phyloP scores from a whole-genome alignment of 1,284 basidiomycete genomes.

The Boletus sp. region DNA sequence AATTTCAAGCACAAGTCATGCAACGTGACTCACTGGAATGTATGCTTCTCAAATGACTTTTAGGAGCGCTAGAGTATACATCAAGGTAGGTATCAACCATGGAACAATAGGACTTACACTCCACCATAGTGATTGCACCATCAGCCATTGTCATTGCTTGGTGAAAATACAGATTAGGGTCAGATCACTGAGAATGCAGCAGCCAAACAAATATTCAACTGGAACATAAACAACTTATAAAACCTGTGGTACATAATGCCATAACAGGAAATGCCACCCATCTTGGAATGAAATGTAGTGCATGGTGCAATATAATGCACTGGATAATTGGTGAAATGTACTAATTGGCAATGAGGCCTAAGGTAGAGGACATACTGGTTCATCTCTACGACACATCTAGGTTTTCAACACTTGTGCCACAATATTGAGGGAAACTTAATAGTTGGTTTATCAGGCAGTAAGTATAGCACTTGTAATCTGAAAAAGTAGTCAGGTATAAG shows the following conservation, averaged over 20 bases:
- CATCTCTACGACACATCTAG: neutral
- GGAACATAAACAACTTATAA: too few species aligned
- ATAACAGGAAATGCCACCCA: too few species aligned
- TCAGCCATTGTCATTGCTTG: neutral
- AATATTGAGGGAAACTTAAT: neutral
- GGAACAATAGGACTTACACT: neutral
- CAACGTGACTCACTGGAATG: neutral
- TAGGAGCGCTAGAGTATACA: neutral
- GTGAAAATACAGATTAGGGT: neutral
- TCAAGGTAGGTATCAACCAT: neutral
- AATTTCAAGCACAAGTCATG: slow-evolving; percentile 1
- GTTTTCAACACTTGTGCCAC: neutral
- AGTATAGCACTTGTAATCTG: neutral
- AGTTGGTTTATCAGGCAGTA: slow-evolving; percentile 1
- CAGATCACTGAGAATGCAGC: too few species aligned
- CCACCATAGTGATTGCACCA: neutral
- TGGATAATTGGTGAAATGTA: neutral
- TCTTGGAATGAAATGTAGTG: neutral
- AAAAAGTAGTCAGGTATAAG: neutral
- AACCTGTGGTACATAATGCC: too few species aligned
- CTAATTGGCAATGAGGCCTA: too few species aligned
- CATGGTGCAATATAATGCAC: neutral
- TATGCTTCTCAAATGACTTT: slow-evolving; percentile 1
- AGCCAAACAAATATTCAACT: too few species aligned
- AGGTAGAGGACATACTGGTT: neutral